Base-by-base conservation (phyloP, 306 rosid species). In the Quillaja saponaria region DNA sequence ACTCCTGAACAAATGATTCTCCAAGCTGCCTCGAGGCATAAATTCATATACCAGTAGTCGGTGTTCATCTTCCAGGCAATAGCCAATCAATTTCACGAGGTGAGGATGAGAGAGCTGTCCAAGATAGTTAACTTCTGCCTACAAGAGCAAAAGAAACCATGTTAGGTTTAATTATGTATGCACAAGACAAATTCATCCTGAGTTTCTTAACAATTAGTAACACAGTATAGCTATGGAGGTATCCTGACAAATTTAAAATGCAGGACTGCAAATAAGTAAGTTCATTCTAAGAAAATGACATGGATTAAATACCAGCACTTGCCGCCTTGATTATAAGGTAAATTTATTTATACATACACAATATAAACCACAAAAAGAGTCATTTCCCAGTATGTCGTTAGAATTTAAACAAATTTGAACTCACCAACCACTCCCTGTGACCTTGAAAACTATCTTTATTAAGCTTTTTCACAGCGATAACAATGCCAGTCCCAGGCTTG, bases 21-120 rank as follows among this genome's bases (percentile, higher is more conserved):
- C 92, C 80, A 85, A 75, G 78, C 86, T 80, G 55, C 92, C 88
- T 35, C 86, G 78, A 5, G 88, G 86, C 88, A 85, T 85, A 52
- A 80, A 82, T 61, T 85, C 92, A 20, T 78, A 80, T 41, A 71
- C 88, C 10, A 85, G 71, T 50, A 85, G 81, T 31, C 76, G 83
- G 42, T 85, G 88, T 54, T 80, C 84, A 47, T 85, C 88, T 64
- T 85, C 84, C 28, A 82, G 67, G 73, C 88, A 80, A 61, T 75
- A 85, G 42, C 88, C 88, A 60, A 80, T 62, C 72, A 85, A 75
- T 58, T 61, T 85, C 63, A 85, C 92, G 0, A 85, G 75, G 78
- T 85, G 80, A 42, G 88, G 87, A 73, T 85, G 82, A 78, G 71
- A 76, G 63, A 85, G 59, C 37, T 75, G 86, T 53, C 92, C 86